phyloP scores from a whole-genome alignment of 768 basidiomycete genomes.

The Suillus spraguei region DNA sequence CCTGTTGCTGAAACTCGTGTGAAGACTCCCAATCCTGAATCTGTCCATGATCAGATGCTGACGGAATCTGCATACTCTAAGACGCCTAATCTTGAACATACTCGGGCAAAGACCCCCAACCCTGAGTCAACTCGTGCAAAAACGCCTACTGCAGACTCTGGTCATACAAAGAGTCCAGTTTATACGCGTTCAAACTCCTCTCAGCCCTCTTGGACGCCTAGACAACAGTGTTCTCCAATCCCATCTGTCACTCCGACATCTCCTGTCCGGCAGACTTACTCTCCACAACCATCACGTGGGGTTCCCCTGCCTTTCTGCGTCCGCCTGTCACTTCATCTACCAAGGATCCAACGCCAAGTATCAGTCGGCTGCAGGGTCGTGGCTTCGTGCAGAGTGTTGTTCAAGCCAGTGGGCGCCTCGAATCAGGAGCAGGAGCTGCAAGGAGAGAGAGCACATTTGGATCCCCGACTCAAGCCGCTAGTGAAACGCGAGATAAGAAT shows the following conservation, averaged over 20 bases:
- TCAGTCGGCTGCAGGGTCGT: conserved; percentile 80
- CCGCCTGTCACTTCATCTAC: conserved; percentile 38
- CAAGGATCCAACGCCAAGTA: conserved; percentile 81
- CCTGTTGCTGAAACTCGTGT: conserved; percentile 22
- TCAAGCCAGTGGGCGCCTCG: conserved; percentile 61
- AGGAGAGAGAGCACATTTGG: conserved; percentile 25
- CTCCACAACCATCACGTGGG: conserved; percentile 41
- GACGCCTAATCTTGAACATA: background rate
- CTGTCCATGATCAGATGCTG: conserved; percentile 19
- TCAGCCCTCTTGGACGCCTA: conserved; percentile 26
- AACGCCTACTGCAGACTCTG: conserved; percentile 15
- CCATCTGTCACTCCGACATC: conserved; percentile 41
- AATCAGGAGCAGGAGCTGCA: conserved; percentile 32
- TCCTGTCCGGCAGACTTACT: conserved; percentile 42
- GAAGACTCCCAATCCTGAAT: conserved; percentile 24
- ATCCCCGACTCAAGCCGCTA: conserved; percentile 34
- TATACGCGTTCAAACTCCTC: conserved; percentile 6
- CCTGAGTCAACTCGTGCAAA: conserved; percentile 18
- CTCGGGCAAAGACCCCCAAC: conserved; percentile 4
- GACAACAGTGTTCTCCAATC: conserved; percentile 35
- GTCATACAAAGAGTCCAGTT: background rate
- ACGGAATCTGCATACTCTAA: conserved; percentile 16
- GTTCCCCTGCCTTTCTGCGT: conserved; percentile 65
- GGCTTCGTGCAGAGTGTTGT: conserved; percentile 88
- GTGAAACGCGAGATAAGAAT: conserved; percentile 40